Percentiles rank a stretch among this genome's conserved stretches.
Conservation (phyloP, 352 stramenopile genomes). For the Phytopythium cucurbitacearum region DNA sequence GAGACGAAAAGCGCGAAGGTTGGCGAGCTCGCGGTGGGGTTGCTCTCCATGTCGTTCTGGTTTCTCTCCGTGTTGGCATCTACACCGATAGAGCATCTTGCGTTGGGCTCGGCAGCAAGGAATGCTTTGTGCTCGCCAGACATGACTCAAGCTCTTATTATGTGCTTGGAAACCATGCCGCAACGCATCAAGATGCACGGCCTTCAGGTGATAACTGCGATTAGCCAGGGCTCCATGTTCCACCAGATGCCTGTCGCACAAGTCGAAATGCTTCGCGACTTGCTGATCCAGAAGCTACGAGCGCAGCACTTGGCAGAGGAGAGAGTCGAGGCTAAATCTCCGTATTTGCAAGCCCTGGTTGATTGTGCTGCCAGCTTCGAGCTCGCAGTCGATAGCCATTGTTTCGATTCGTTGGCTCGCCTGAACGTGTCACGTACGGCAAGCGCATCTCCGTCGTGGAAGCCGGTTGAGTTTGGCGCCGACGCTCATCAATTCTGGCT, state of each 20-base stretch:
- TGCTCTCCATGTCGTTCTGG: constrained; percentile 37
- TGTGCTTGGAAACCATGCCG: constrained; percentile 28
- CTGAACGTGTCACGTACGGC: not conserved
- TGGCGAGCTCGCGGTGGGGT: constrained; percentile 12
- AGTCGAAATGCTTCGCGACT: constrained; percentile 32
- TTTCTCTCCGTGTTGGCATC: constrained; percentile 23
- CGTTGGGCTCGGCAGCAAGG: constrained; percentile 9
- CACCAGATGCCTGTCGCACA: constrained; percentile 28
- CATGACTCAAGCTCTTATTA: constrained; percentile 28
- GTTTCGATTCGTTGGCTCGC: constrained; percentile 3
- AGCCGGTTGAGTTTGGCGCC: not conserved
- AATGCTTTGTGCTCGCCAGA: constrained; percentile 25
- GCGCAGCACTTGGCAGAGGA: constrained; percentile 48
- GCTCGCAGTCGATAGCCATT: constrained; percentile 43
- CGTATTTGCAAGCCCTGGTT: constrained; percentile 53
- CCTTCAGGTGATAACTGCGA: constrained; percentile 36
- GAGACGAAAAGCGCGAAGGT: not conserved
- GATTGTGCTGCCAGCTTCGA: constrained; percentile 59
- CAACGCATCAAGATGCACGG: constrained; percentile 32
- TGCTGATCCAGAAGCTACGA: constrained; percentile 45
- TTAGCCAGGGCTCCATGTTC: constrained; percentile 34
- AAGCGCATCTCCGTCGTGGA: constrained; percentile 1
- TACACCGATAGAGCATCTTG: constrained; percentile 12
- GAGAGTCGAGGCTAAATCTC: constrained; percentile 45
- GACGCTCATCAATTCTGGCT: constrained; percentile 3